Conservation (phyloP, 1,284 basidiomycete species). For the Austropuccinia psidii region DNA sequence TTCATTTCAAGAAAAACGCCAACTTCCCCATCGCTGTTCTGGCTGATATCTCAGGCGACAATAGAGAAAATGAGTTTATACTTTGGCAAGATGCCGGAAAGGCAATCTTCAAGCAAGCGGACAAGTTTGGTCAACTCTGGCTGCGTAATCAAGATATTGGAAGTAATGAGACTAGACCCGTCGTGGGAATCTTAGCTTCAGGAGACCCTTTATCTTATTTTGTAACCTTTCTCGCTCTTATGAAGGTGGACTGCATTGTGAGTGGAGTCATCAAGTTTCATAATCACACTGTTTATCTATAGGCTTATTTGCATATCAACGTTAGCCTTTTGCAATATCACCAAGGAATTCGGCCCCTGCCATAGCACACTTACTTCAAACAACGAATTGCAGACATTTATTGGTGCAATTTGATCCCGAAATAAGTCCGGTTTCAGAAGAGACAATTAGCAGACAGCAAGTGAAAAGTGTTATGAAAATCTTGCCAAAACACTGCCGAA, state of each 20-base stretch:
- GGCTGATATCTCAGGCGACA: neutral
- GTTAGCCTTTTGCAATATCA: constrained; percentile 48
- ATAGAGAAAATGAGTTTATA: neutral
- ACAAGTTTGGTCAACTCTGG: too few species aligned
- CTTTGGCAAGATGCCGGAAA: neutral
- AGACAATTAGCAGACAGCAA: neutral
- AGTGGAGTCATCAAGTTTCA: neutral
- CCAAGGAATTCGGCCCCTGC: constrained; percentile 49
- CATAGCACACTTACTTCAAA: constrained; percentile 48
- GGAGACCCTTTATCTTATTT: neutral
- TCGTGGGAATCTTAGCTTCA: neutral
- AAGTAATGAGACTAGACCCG: neutral
- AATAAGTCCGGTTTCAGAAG: neutral
- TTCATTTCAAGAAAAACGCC: neutral
- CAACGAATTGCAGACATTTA: constrained; percentile 44
- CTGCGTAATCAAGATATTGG: neutral
- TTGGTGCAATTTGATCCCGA: constrained; percentile 38
- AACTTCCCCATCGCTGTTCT: neutral
- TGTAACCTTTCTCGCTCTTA: neutral
- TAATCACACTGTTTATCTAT: too few species aligned
- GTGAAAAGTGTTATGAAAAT: neutral
- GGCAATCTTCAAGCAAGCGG: neutral
- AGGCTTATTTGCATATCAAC: too few species aligned
- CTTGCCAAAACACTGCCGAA: neutral
- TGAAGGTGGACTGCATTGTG: neutral